phyloP scores from a whole-genome alignment of 176 grass and related monocot genomes.

The Oryza meridionalis region DNA sequence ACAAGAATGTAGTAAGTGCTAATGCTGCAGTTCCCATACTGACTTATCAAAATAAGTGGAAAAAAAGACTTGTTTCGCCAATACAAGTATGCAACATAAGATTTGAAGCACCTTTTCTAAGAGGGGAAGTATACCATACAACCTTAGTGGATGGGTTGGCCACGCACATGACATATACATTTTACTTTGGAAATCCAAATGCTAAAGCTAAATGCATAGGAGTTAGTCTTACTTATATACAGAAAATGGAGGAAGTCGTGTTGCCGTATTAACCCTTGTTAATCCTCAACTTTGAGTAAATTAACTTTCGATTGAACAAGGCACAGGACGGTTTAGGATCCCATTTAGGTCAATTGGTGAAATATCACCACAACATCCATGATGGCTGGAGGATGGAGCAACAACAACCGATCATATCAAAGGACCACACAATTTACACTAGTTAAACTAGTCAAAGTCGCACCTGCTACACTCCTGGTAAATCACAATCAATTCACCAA shows the following conservation, averaged over 20 bases:
- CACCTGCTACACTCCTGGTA: background rate
- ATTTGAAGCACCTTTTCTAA: too few relatives aligned
- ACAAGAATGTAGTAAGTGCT: background rate
- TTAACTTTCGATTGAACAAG: background rate
- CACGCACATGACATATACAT: background rate
- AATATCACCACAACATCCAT: background rate
- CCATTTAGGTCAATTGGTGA: background rate
- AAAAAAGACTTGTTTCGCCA: background rate
- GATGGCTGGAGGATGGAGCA: background rate
- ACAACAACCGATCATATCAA: background rate
- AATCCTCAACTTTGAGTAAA: background rate
- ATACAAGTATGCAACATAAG: background rate
- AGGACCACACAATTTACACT: background rate
- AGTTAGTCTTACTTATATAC: background rate
- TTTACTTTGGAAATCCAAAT: background rate
- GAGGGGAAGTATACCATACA: background rate
- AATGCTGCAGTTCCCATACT: background rate
- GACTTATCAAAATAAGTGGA: background rate
- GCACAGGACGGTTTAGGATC: background rate
- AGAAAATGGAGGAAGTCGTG: background rate
- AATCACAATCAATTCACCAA: background rate
- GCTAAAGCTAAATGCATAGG: background rate
- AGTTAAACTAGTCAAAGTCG: background rate
- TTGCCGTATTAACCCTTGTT: background rate
- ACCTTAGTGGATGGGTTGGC: background rate